Conservation (phyloP, 2,329 filamentous ascomycete genomes). For the Fusarium sp. region DNA sequence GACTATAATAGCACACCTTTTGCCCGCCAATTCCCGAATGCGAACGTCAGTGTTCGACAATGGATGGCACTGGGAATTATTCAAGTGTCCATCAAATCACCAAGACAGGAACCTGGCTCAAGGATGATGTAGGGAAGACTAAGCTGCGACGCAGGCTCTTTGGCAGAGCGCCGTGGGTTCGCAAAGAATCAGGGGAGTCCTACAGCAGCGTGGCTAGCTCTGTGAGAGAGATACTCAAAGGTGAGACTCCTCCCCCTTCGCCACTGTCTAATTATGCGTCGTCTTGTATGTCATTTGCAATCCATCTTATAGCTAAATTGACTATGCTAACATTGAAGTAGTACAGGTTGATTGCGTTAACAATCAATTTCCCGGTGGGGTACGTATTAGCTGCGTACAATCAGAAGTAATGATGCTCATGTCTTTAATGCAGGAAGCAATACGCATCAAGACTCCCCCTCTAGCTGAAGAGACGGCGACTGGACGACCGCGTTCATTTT, state of each 20-base stretch:
- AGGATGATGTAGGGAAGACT: conserved; percentile 46
- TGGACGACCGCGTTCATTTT: conserved; percentile 55
- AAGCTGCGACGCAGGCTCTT: conserved; percentile 54
- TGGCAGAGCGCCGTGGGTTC: conserved; percentile 54
- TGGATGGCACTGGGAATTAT: conserved; percentile 30
- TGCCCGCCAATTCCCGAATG: conserved; percentile 35
- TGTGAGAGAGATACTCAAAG: conserved; percentile 54
- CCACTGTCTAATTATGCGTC: conserved; percentile 37
- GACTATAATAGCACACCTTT: conserved; percentile 16
- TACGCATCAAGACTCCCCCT: conserved; percentile 60
- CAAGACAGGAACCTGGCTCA: conserved; percentile 47
- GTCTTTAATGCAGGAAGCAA: conserved; percentile 56
- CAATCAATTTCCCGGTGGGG: conserved; percentile 51
- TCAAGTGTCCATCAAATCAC: conserved; percentile 32
- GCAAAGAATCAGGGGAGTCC: conserved; percentile 54
- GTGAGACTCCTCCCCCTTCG: conserved; percentile 49
- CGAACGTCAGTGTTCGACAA: conserved; percentile 8
- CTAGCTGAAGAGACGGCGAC: conserved; percentile 54
- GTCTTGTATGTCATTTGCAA: conserved; percentile 13
- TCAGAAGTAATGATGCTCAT: conserved; percentile 3
- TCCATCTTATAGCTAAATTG: no score
- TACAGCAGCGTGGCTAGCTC: conserved; percentile 56
- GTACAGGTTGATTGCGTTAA: conserved; percentile 9
- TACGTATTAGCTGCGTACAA: conserved; percentile 31
- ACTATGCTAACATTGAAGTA: conserved; percentile 19